A percentile compares a stretch with the other conserved stretches of the same genome.
These are phyloP conservation scores for Coprinopsis strossmayeri DNA, from an alignment of 768 basidiomycete species.

Conservation along the genomic window DNA sequence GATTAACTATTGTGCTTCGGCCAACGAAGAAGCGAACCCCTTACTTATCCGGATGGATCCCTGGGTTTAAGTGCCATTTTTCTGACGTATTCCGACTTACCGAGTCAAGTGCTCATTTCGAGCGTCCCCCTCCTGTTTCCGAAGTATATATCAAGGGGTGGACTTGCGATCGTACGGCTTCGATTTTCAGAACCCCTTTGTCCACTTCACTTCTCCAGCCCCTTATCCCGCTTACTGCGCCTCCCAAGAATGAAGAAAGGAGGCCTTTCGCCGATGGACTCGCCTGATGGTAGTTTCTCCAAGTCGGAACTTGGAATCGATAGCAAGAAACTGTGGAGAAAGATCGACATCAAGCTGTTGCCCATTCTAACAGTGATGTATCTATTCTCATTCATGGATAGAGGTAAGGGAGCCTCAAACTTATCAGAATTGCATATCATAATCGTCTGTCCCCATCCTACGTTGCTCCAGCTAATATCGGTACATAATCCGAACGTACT, in stretches of 20 bases:
- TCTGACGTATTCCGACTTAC: slow-evolving; percentile 1
- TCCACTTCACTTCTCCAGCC: not conserved
- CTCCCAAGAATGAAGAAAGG: not conserved
- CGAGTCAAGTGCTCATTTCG: not conserved
- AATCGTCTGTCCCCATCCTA: no score
- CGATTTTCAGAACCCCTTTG: not conserved
- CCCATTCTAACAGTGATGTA: slow-evolving; percentile 57
- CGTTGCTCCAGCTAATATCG: slow-evolving; percentile 45
- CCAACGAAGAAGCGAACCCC: not conserved
- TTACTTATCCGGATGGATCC: not conserved
- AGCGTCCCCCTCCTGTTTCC: not conserved
- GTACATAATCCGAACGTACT: slow-evolving; percentile 19
- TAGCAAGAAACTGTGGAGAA: slow-evolving; percentile 47
- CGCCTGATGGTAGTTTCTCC: not conserved
- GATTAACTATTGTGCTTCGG: slow-evolving; percentile 4
- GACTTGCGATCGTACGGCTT: not conserved
- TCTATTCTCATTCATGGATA: slow-evolving; percentile 57
- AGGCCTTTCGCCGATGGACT: not conserved
- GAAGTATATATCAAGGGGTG: not conserved
- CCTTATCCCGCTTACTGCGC: not conserved
- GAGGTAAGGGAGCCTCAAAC: slow-evolving; percentile 31
- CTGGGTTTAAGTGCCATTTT: slow-evolving; percentile 1
- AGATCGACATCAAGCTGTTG: slow-evolving; percentile 52
- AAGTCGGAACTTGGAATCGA: slow-evolving; percentile 5
- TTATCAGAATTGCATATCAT: not conserved